phyloP scores from a whole-genome alignment of 768 basidiomycete species.

The Rickenella mellea region DNA sequence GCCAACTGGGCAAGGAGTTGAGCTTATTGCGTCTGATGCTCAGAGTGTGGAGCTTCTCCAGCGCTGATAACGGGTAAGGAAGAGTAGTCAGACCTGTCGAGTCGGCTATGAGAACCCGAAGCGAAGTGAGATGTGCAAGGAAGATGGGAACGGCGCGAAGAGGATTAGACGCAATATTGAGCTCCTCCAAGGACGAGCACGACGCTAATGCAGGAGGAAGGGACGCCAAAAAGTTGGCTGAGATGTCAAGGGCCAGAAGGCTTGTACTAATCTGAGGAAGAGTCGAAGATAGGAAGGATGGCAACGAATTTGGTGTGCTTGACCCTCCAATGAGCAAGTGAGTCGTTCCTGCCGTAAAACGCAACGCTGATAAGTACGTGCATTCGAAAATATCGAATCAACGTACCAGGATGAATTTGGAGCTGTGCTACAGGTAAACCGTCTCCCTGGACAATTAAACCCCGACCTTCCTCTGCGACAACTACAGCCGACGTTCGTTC shows the following conservation, averaged over 20 bases:
- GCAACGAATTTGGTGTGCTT: constrained; percentile 66
- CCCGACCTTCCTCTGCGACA: constrained; percentile 76
- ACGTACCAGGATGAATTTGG: constrained; percentile 64
- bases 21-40: constrained; percentile 86
- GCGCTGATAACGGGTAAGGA: constrained; percentile 61
- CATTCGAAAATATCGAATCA: neutral
- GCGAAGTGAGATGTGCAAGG: constrained; percentile 61
- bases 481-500: constrained; percentile 71
- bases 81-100: constrained; percentile 72
- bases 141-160: constrained; percentile 88
- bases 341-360: constrained; percentile 60
- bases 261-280: constrained; percentile 68
- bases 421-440: constrained; percentile 51
- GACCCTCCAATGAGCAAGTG: constrained; percentile 88
- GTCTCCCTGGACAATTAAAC: constrained; percentile 71
- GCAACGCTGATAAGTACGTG: neutral
- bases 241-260: constrained; percentile 89
- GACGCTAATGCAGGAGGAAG: constrained; percentile 77
- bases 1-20: constrained; percentile 86
- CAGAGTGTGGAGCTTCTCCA: constrained; percentile 80
- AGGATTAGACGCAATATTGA: constrained; percentile 88
- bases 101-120: constrained; percentile 91
- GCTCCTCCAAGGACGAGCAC: constrained; percentile 80
- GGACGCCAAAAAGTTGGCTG: constrained; percentile 75
- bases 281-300: constrained; percentile 57